These are phyloP conservation scores for Glarea lozoyensis DNA, from an alignment of 495 filamentous ascomycete genomes.

Conservation along the genomic window DNA sequence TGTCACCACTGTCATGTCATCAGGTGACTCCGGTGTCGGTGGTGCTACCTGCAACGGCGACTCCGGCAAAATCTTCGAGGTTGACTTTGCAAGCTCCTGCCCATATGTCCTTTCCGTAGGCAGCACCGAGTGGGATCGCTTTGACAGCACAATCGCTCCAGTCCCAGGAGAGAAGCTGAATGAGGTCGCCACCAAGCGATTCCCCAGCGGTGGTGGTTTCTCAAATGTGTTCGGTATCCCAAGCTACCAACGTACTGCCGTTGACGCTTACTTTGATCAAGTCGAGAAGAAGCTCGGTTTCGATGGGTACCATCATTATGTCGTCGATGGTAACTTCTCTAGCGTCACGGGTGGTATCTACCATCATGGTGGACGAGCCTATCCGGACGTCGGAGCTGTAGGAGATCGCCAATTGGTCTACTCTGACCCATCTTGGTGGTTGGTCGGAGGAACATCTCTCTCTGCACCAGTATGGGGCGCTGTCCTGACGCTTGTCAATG, in stretches of 20 bases:
- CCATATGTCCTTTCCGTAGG: conserved; percentile 41
- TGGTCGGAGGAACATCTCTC: conserved; percentile 50
- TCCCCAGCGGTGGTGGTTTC: conserved; percentile 39
- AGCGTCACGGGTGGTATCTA: conserved; percentile 31
- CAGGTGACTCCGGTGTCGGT: conserved; percentile 34
- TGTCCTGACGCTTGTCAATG: conserved; percentile 55
- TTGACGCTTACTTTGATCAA: conserved; percentile 19
- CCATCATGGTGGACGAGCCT: conserved; percentile 35
- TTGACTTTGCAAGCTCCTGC: conserved; percentile 32
- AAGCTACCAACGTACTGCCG: conserved; percentile 26
- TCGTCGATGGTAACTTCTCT: conserved; percentile 33
- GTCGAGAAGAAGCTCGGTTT: conserved; percentile 27
- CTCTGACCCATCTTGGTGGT: conserved; percentile 29
- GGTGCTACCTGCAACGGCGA: conserved; percentile 16
- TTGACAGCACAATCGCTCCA: conserved; percentile 21
- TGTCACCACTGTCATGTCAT: conserved; percentile 29
- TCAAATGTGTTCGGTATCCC: conserved; percentile 33
- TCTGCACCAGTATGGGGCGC: conserved; percentile 47
- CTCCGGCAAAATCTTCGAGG: conserved; percentile 25
- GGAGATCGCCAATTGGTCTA: conserved; percentile 48
- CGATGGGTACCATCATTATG: conserved; percentile 27
- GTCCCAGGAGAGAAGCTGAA: conserved; percentile 16
- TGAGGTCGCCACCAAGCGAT: conserved; percentile 23
- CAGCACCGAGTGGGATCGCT: conserved; percentile 18
- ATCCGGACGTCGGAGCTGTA: conserved; percentile 56